Conservation (phyloP, 2,329 filamentous ascomycete species). For the Exophiala viscosa region DNA sequence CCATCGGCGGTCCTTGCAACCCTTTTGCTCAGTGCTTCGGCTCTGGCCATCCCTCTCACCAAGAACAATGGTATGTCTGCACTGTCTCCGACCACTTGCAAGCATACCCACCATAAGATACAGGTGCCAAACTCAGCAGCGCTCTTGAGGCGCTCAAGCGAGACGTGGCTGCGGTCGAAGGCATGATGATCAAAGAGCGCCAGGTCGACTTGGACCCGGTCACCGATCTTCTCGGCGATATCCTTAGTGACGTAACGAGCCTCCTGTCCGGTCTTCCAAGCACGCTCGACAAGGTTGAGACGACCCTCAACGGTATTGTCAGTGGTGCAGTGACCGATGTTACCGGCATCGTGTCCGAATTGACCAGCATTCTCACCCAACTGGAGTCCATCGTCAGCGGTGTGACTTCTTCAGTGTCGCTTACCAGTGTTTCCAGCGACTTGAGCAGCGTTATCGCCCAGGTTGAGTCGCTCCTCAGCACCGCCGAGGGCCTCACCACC, state of each 20-base stretch:
- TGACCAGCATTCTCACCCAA: not conserved
- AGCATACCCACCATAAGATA: not conserved
- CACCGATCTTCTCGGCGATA: not conserved
- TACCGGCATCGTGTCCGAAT: not conserved
- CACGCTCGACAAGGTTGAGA: slow-evolving; percentile 5
- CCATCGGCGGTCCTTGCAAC: slow-evolving; percentile 17
- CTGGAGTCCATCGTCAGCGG: not conserved
- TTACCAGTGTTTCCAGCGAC: not conserved
- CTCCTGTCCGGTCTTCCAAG: slow-evolving; percentile 8
- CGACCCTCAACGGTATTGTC: slow-evolving; percentile 6
- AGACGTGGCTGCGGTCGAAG: not conserved
- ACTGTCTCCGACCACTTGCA: not conserved
- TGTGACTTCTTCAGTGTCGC: not conserved
- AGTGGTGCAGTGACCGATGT: slow-evolving; percentile 1
- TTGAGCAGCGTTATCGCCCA: slow-evolving; percentile 5
- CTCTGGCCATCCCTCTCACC: slow-evolving; percentile 20
- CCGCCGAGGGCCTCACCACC: slow-evolving; percentile 2
- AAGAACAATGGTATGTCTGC: slow-evolving; percentile 4
- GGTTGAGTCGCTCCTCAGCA: slow-evolving; percentile 5
- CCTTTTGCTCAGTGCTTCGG: slow-evolving; percentile 17
- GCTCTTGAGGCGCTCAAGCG: slow-evolving; percentile 10
- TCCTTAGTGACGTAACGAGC: slow-evolving; percentile 8
- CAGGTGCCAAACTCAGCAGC: slow-evolving; percentile 1
- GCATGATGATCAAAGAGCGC: slow-evolving; percentile 7
- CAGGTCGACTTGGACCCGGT: slow-evolving; percentile 7